Base-by-base conservation (phyloP, 2,329 filamentous ascomycete species). In the Colletotrichum scovillei region DNA sequence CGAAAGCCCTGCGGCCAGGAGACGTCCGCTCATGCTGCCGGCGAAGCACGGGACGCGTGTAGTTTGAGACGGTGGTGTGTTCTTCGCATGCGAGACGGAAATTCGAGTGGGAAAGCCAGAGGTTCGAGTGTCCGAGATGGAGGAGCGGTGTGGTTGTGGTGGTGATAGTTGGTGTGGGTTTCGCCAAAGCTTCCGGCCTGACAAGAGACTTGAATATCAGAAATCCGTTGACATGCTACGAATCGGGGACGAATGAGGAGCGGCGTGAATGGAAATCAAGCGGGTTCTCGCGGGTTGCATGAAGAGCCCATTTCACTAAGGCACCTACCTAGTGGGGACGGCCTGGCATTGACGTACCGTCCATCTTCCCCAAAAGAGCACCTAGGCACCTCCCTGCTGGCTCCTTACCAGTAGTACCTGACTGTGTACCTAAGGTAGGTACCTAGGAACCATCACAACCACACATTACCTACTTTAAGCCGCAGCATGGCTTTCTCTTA, bases 1-100 rank as follows among this genome's bases (percentile, higher is more conserved):
- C 84, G 90, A 86, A 78, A 93, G 88, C 84, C 93, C 91, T 81
- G 92, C 91, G 83, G 93, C 92, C 84, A 95, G 87, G 79, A 94
- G 90, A 88, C 93, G 92, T 87, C 90, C 91, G 86, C 90, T 93
- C 91, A 93, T 93, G 79, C 80, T 85, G 83, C 78, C 75, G 75
- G 74, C 74, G 57, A 72, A 68, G 69, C 69, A 72, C 64, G 56
- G 35, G 26, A 52, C 46, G 56, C 55, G 64, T 55, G 67, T 5
- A n/a, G 26, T 14, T 16, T 46, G 57, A 35, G 16, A 22, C 64
- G 55, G 56, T 57, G 57, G 49, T 58, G 55, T 24, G 22, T 38
- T 63, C n/a, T 68, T 72, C 56, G 57, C 69, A 71, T 71, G 16
- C 63, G 57, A 68, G 42, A 35, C 35, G 28, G 38, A 11, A 46